Evolutionary conservation across 805 yeast genomes (phyloP).

Genomic region (Candida montana): DNA sequence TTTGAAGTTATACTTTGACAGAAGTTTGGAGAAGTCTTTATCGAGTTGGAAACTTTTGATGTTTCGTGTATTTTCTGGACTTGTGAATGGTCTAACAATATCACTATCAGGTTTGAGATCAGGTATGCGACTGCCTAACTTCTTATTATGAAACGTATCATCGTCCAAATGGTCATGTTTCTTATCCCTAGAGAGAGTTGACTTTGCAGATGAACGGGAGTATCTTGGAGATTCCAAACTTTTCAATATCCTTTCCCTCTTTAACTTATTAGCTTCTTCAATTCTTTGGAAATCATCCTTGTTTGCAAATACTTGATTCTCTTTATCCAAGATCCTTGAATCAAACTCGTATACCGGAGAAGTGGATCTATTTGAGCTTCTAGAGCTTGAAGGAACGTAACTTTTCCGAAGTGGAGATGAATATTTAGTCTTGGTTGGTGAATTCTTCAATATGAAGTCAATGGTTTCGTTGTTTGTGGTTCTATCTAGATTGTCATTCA

Average conservation of each 20-base stretch:
- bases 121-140: not conserved
- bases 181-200: too few species aligned
- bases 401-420: slow-evolving; percentile 12
- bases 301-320: slow-evolving; percentile 16
- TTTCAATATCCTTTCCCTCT: slow-evolving; percentile 16
- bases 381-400: slow-evolving; percentile 4
- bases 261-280: slow-evolving; percentile 10
- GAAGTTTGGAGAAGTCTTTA: not conserved
- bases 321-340: slow-evolving; percentile 12
- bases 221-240: slow-evolving; percentile 1
- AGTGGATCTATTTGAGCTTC: not conserved
- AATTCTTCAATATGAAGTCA: slow-evolving; percentile 7
- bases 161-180: not conserved
- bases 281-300: slow-evolving; percentile 10
- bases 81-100: slow-evolving; percentile 3
- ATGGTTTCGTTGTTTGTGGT: slow-evolving; percentile 2
- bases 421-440: slow-evolving; percentile 9
- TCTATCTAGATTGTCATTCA: not conserved
- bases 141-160: slow-evolving; percentile 1
- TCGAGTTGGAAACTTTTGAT: not conserved
- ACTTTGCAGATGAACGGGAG: not conserved
- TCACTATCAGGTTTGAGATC: slow-evolving; percentile 2
- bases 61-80: slow-evolving; percentile 2
- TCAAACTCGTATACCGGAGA: slow-evolving; percentile 5
- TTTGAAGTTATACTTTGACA: not conserved